phyloP scores from a whole-genome alignment of 2,329 filamentous ascomycete species.

The Myriosclerotinia curreyana region DNA sequence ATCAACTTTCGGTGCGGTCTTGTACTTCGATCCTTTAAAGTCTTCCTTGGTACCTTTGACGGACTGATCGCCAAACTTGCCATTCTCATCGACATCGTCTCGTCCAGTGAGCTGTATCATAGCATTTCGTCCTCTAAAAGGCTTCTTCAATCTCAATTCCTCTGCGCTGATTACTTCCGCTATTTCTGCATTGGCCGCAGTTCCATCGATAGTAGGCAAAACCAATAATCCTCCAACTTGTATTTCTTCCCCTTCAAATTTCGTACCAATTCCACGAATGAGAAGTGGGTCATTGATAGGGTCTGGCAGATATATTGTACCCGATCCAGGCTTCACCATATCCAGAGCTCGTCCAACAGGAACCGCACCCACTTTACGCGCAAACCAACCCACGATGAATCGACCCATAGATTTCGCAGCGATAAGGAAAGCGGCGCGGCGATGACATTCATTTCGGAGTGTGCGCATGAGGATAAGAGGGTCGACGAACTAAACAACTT shows the following conservation, averaged over 20 bases:
- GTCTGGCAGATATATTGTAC: constrained; percentile 84
- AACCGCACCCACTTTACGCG: constrained; percentile 80
- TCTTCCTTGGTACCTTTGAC: constrained; percentile 40
- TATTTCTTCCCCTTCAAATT: constrained; percentile 71
- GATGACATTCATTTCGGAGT: constrained; percentile 76
- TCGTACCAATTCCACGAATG: constrained; percentile 67
- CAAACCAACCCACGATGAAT: constrained; percentile 82
- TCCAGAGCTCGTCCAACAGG: constrained; percentile 94
- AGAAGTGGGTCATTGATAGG: constrained; percentile 70
- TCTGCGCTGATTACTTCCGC: constrained; percentile 74
- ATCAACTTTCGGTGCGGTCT: constrained; percentile 87
- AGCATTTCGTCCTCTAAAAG: constrained; percentile 74
- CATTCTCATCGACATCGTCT: constrained; percentile 64
- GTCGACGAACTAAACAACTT: constrained; percentile 73
- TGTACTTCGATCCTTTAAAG: constrained; percentile 77
- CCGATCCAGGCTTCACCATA: constrained; percentile 72
- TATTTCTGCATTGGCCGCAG: constrained; percentile 77
- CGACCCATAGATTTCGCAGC: constrained; percentile 94
- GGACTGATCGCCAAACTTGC: constrained; percentile 38
- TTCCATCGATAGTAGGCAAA: constrained; percentile 77
- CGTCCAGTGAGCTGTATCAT: constrained; percentile 79
- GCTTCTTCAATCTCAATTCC: constrained; percentile 81
- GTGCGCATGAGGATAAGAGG: constrained; percentile 90
- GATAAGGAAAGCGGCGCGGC: constrained; percentile 87
- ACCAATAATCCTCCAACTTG: constrained; percentile 81